A percentile compares a stretch with the other conserved stretches of the same genome.
These are phyloP conservation scores for Verbascum thapsus DNA, from an alignment of 257 asterid species.

Conservation along the genomic window DNA sequence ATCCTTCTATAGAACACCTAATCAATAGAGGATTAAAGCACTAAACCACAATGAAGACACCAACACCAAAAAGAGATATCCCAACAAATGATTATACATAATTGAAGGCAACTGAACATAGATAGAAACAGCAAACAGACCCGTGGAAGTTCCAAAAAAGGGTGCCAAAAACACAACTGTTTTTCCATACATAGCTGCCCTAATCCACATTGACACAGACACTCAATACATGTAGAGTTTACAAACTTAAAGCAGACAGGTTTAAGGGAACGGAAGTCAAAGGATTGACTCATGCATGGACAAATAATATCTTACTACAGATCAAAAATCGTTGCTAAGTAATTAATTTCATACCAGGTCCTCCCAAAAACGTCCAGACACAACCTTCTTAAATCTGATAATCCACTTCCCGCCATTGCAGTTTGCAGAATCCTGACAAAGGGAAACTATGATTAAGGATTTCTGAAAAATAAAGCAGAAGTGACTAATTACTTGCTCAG, in stretches of 20 bases:
- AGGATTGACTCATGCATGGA: background rate
- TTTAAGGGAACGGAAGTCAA: background rate
- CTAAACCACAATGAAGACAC: background rate
- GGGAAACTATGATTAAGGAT: background rate
- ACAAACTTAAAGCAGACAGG: background rate
- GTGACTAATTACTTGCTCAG: conserved; percentile 14
- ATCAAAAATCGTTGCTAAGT: conserved; percentile 4
- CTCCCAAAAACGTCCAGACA: conserved; percentile 98
- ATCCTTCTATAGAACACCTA: background rate
- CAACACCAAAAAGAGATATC: background rate
- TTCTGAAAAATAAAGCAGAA: conserved; percentile 21
- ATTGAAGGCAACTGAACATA: conserved; percentile 6
- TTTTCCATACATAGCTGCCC: conserved; percentile 1
- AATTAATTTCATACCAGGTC: conserved; percentile 68
- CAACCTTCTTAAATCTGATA: conserved; percentile 86
- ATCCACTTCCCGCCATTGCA: conserved; percentile 98
- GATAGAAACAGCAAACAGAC: conserved; percentile 4
- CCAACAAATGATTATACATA: background rate
- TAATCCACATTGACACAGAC: background rate
- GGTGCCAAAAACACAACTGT: background rate
- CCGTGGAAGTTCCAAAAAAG: background rate
- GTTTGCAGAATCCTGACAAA: conserved; percentile 85
- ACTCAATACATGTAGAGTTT: background rate
- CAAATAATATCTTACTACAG: background rate
- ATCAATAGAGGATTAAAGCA: background rate